Evolutionary conservation across 495 filamentous ascomycete species (phyloP).

Genomic region (Lichenothelia convexa): DNA sequence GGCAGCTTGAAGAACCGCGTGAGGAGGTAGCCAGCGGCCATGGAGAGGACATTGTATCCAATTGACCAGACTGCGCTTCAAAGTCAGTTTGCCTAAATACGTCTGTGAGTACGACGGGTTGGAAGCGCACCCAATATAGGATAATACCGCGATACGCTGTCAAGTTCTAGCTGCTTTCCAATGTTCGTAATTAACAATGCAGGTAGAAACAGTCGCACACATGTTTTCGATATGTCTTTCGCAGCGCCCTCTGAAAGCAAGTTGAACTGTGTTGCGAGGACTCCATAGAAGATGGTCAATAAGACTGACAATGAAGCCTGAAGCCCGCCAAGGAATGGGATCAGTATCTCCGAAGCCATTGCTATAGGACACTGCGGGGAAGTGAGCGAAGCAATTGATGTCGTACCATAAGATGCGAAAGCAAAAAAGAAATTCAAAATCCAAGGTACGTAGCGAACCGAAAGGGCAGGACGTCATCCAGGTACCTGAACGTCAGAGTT

Average conservation of each 20-base stretch:
- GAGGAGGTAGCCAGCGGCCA: slow-evolving; percentile 29
- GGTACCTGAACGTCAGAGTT: too few species aligned
- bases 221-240: slow-evolving; percentile 45
- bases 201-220: slow-evolving; percentile 52
- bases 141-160: slow-evolving; percentile 37
- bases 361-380: too few species aligned
- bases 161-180: slow-evolving; percentile 42
- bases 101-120: too few species aligned
- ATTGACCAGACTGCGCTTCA: slow-evolving; percentile 34
- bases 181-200: slow-evolving; percentile 52
- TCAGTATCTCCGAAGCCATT: slow-evolving; percentile 9
- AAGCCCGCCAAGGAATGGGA: slow-evolving; percentile 47
- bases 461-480: too few species aligned
- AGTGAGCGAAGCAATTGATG: too few species aligned
- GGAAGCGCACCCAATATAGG: slow-evolving; percentile 26
- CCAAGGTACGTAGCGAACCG: too few species aligned
- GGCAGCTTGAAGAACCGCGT: slow-evolving; percentile 37
- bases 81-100: slow-evolving; percentile 1
- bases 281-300: slow-evolving; percentile 47
- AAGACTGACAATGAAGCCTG: slow-evolving; percentile 55
- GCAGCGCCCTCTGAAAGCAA: slow-evolving; percentile 36
- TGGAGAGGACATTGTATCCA: slow-evolving; percentile 35
- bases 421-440: too few species aligned
- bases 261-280: slow-evolving; percentile 35
- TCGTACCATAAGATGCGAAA: too few species aligned